A percentile compares a stretch with the other conserved stretches of the same genome.
Conservation (phyloP, 1,139 yeast genomes). For the Arxiozyma heterogenica region DNA sequence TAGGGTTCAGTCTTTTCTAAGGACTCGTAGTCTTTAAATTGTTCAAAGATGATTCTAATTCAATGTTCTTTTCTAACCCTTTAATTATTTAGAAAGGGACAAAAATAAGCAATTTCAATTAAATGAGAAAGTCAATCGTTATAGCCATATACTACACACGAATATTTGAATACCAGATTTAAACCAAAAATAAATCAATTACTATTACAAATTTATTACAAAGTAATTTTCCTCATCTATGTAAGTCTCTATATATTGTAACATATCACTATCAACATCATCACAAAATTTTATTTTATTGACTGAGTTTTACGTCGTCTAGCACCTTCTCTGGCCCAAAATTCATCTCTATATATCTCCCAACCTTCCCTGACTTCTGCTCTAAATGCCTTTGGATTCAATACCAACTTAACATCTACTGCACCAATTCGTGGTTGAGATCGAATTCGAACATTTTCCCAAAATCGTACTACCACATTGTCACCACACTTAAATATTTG, state of each 20-base stretch:
- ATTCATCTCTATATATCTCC: constrained; percentile 89
- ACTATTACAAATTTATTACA: neutral
- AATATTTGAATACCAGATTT: neutral
- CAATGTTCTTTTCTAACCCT: neutral
- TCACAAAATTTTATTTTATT: neutral
- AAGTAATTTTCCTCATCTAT: neutral
- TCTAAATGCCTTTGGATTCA: constrained; percentile 73
- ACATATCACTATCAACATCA: neutral
- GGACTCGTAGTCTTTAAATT: neutral
- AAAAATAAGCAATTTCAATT: too few species aligned
- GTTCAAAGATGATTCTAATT: neutral
- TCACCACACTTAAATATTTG: constrained; percentile 12
- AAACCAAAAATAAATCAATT: neutral
- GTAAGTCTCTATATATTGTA: too few species aligned
- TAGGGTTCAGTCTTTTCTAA: neutral
- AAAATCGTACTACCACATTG: constrained; percentile 25
- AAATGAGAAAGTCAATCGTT: too few species aligned
- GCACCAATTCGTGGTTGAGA: constrained; percentile 32
- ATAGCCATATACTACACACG: neutral
- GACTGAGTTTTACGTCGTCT: constrained; percentile 39
- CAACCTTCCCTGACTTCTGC: constrained; percentile 86
- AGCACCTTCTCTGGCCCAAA: constrained; percentile 81
- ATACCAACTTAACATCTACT: constrained; percentile 51
- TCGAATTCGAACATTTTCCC: constrained; percentile 30
- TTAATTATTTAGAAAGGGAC: neutral